Conservation (phyloP, 2,329 filamentous ascomycete genomes). For the Alternaria conjuncta region DNA sequence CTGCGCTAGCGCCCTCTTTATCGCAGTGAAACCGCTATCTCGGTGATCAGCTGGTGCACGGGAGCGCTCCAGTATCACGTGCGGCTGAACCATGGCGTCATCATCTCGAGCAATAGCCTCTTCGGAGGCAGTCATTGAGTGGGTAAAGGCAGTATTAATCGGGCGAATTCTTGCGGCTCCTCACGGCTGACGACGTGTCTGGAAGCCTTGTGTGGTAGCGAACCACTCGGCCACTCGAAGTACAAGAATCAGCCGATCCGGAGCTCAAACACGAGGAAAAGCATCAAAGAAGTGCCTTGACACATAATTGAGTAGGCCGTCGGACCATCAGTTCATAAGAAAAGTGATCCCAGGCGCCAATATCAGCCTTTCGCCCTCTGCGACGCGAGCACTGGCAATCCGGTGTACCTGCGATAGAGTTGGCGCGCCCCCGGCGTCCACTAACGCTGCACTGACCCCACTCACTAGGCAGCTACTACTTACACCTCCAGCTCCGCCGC, state of each 20-base stretch:
- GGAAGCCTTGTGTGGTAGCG: conserved; percentile 1
- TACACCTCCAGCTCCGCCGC: conserved; percentile 17
- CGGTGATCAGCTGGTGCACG: conserved; percentile 6
- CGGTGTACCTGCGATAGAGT: conserved; percentile 7
- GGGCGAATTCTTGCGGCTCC: not conserved
- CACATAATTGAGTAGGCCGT: not conserved
- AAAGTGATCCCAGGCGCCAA: not conserved
- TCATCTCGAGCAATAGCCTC: not conserved
- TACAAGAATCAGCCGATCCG: not conserved
- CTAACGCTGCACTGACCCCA: conserved; percentile 18
- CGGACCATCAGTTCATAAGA: not conserved
- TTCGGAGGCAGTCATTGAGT: not conserved
- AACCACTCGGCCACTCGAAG: not conserved
- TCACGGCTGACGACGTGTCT: conserved; percentile 7
- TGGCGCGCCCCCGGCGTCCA: conserved; percentile 5
- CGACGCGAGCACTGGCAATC: conserved; percentile 5
- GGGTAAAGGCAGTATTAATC: not conserved
- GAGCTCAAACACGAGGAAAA: not conserved
- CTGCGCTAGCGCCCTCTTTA: not conserved
- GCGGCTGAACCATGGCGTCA: conserved; percentile 7
- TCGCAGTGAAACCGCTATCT: conserved; percentile 7
- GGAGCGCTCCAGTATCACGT: conserved; percentile 3
- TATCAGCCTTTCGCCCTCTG: not conserved
- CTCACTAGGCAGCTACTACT: conserved; percentile 27
- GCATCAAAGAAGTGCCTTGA: not conserved